Conservation (phyloP, 2,329 filamentous ascomycete species). For the Colletotrichum sp. region DNA sequence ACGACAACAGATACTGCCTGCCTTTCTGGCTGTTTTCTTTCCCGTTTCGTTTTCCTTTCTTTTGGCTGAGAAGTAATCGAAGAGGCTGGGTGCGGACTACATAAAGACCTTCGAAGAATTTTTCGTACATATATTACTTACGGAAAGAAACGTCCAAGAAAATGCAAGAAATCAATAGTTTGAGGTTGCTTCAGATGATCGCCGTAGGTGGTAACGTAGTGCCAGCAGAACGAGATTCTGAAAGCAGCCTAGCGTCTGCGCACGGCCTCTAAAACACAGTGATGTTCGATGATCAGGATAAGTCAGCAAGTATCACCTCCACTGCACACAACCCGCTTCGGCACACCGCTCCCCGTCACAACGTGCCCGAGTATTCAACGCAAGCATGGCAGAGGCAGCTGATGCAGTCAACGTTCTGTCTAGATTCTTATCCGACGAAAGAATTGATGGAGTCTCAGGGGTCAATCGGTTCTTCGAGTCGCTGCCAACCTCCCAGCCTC, state of each 20-base stretch:
- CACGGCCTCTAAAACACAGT: background rate
- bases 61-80: background rate
- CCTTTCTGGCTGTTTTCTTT: background rate
- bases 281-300: background rate
- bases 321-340: background rate
- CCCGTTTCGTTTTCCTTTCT: background rate
- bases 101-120: background rate
- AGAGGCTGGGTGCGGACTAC: background rate
- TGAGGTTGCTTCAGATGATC: background rate
- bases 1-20: background rate
- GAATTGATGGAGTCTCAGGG: background rate
- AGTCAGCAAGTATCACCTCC: background rate
- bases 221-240: background rate
- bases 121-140: background rate
- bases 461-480: background rate
- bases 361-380: background rate
- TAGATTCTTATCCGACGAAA: conserved; percentile 2
- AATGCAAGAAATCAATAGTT: background rate
- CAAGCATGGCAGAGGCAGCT: background rate
- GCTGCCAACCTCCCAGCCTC: background rate
- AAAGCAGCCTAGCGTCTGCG: background rate
- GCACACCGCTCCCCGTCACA: background rate
- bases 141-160: background rate
- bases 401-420: conserved; percentile 10
- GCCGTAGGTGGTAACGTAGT: background rate